Conservation (phyloP, 495 filamentous ascomycete genomes). For the Beverwykella pulmonaria region DNA sequence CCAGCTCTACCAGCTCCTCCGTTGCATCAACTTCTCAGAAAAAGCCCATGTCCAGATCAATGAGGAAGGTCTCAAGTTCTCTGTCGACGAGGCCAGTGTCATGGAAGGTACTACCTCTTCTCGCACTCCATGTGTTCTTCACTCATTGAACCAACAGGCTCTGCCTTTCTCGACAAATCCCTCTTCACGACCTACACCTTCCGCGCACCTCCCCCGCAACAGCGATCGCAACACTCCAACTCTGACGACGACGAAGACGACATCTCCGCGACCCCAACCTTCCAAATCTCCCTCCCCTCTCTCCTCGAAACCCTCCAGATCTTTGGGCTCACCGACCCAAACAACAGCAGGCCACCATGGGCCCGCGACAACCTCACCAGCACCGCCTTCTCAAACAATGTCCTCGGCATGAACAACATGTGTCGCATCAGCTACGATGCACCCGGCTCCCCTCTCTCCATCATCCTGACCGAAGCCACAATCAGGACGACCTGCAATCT, state of each 20-base stretch:
- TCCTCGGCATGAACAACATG: conserved; percentile 75
- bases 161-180: conserved; percentile 78
- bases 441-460: conserved; percentile 72
- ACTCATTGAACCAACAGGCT: conserved; percentile 52
- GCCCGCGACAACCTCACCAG: conserved; percentile 40
- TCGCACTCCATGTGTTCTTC: neutral
- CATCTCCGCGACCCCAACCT: conserved; percentile 52
- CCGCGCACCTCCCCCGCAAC: conserved; percentile 43
- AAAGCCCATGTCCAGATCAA: conserved; percentile 85
- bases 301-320: conserved; percentile 95
- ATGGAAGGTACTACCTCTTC: conserved; percentile 66
- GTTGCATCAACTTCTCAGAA: conserved; percentile 78
- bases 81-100: conserved; percentile 78
- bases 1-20: conserved; percentile 85
- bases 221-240: conserved; percentile 41
- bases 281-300: conserved; percentile 83
- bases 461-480: conserved; percentile 80
- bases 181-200: conserved; percentile 85
- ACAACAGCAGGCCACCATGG: conserved; percentile 32
- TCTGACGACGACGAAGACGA: conserved; percentile 41
- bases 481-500: conserved; percentile 90
- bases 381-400: conserved; percentile 73
- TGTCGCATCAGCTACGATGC: conserved; percentile 77
- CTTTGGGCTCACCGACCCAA: conserved; percentile 74
- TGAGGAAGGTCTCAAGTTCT: conserved; percentile 79